Evolutionary conservation across 2,329 filamentous ascomycete species (phyloP).

Genomic region (Hypoxylon sp.): DNA sequence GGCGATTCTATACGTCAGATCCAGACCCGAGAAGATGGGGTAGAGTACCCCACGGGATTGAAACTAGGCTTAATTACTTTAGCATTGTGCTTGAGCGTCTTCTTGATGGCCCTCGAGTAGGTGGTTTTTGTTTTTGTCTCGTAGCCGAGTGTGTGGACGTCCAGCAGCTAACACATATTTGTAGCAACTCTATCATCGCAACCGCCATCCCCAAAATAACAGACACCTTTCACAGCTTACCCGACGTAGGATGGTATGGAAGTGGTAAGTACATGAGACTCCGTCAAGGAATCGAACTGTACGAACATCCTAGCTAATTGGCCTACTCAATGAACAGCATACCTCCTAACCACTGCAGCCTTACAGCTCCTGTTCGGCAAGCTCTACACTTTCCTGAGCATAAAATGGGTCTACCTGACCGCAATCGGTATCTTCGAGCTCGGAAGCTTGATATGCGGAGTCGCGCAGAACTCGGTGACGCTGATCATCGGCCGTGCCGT

Average conservation of each 20-base stretch:
- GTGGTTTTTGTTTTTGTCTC: conserved; percentile 40
- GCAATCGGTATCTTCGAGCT: conserved; percentile 59
- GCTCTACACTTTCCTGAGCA: conserved; percentile 59
- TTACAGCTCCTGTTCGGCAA: conserved; percentile 58
- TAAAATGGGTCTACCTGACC: conserved; percentile 57
- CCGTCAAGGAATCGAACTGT: neutral
- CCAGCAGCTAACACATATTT: conserved; percentile 19
- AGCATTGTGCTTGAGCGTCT: conserved; percentile 61
- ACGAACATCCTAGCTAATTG: conserved; percentile 17
- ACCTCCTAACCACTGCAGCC: conserved; percentile 58
- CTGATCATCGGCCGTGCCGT: conserved; percentile 53
- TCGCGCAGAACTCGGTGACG: conserved; percentile 50
- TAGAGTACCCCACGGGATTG: conserved; percentile 57
- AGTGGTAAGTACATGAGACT: conserved; percentile 48
- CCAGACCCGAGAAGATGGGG: conserved; percentile 57
- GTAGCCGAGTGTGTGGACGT: neutral
- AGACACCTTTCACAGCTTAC: conserved; percentile 58
- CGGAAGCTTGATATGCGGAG: conserved; percentile 58
- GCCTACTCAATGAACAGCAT: conserved; percentile 48
- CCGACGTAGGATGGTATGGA: conserved; percentile 65
- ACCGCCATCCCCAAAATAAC: conserved; percentile 61
- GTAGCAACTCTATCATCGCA: conserved; percentile 57
- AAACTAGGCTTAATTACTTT: conserved; percentile 59
- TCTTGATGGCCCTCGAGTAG: conserved; percentile 61
- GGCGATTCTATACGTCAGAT: conserved; percentile 48